Evolutionary conservation across 164 flowering plant species (phyloP).

Genomic region (Vitis rupestris): DNA sequence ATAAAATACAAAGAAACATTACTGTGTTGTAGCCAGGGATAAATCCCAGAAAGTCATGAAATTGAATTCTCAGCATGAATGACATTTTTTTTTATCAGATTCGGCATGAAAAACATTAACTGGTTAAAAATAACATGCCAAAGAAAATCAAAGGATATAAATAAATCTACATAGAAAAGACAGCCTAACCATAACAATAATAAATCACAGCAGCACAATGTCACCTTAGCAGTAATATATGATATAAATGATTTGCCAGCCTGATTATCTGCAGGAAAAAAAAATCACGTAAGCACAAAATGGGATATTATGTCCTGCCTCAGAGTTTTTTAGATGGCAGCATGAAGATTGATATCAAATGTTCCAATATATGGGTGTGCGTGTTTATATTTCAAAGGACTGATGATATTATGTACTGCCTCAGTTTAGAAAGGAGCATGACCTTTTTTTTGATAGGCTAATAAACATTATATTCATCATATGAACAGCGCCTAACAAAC

Average conservation of each 20-base stretch:
- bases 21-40: neutral
- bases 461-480: too few relatives aligned
- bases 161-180: neutral
- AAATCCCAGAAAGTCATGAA: neutral
- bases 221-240: slow-evolving; percentile 81
- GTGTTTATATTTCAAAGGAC: too few relatives aligned
- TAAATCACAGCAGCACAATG: neutral
- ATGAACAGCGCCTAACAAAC: too few relatives aligned
- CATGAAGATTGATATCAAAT: too few relatives aligned
- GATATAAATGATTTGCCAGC: slow-evolving; percentile 79
- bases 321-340: too few relatives aligned
- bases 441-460: too few relatives aligned
- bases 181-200: neutral
- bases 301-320: too few relatives aligned
- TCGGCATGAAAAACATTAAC: neutral
- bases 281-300: neutral
- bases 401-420: too few relatives aligned
- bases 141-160: neutral
- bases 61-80: neutral
- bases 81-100: neutral
- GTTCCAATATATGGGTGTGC: too few relatives aligned
- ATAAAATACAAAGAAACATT: neutral
- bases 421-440: too few relatives aligned
- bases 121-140: neutral
- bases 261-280: slow-evolving; percentile 56